Evolutionary conservation across 2,329 filamentous ascomycete species (phyloP).

Genomic region (Tetracladium maxilliforme): DNA sequence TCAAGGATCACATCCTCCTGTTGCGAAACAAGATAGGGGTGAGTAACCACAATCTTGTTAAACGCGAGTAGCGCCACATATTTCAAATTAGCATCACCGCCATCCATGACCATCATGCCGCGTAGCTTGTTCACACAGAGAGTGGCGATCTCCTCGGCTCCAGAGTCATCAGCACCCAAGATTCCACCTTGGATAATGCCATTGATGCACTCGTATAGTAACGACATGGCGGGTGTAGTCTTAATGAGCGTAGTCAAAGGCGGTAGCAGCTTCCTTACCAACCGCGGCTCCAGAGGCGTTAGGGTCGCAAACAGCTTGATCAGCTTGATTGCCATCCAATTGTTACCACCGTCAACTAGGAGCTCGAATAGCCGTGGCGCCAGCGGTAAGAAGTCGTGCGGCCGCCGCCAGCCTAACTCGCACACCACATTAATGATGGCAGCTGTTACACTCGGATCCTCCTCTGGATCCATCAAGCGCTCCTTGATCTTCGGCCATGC

Average conservation of each 20-base stretch:
- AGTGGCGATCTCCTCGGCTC: slow-evolving; percentile 81
- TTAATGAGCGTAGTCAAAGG: slow-evolving; percentile 87
- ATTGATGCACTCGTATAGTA: slow-evolving; percentile 96
- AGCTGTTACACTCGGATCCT: slow-evolving; percentile 86
- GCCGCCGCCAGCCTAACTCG: slow-evolving; percentile 85
- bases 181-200: slow-evolving; percentile 96
- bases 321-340: slow-evolving; percentile 99
- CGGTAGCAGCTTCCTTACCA: slow-evolving; percentile 82
- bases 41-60: slow-evolving; percentile 82
- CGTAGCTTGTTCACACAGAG: slow-evolving; percentile 86
- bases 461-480: slow-evolving; percentile 72
- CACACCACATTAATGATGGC: slow-evolving; percentile 96
- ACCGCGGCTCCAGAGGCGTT: slow-evolving; percentile 78
- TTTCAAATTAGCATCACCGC: slow-evolving; percentile 92
- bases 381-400: slow-evolving; percentile 83
- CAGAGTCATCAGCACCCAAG: slow-evolving; percentile 64
- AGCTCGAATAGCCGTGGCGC: slow-evolving; percentile 87
- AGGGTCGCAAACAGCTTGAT: slow-evolving; percentile 98
- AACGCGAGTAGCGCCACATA: slow-evolving; percentile 93
- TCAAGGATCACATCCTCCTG: slow-evolving; percentile 95
- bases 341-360: slow-evolving; percentile 82
- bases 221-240: slow-evolving; percentile 93
- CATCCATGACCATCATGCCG: slow-evolving; percentile 85
- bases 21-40: slow-evolving; percentile 75
- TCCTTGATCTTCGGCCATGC: slow-evolving; percentile 98